Evolutionary conservation across 192 early-diverging fungal species (phyloP), one percentile per base, ranked within the genome.

Genomic region (Fimicolochytrium jonesii): DNA sequence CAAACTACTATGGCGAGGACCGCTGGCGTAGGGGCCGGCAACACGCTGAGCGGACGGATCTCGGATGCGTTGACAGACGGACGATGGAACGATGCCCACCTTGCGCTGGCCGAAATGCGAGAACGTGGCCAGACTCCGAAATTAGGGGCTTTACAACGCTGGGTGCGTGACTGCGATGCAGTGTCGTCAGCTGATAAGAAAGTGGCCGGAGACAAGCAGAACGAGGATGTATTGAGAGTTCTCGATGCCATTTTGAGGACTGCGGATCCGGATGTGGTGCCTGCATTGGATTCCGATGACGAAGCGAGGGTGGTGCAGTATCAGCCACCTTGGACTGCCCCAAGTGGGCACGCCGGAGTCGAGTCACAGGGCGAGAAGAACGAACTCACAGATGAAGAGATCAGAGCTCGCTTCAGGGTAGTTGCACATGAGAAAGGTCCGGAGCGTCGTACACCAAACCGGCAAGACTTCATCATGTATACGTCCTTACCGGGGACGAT

Each of bases 101-200:
- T 56, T 0, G 59, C 68, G 4, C 58, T 84, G 53, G 75, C 65
- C 17, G 79, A 82, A 59, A 84, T 86, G 84, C 61, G 80, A 47
- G 55, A 60, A 10, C 63, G 65, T 10, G 75, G 73, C 0, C 64
- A 71, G 41, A 64, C 67, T 6, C 82, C 80, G 4, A 81, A 81
- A 45, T 70, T 87, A 4, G 86, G 86, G 17, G 76, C 81, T 0
- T 49, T 87, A 17, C 86, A 87, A 50, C 69, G 86, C 9, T 87
- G 86, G 86, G 81, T 84, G 26, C 68, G 86, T n/a, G 86, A 84
- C 46, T 87, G 86, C 48, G 86, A 87, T 64, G 86, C 86, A 4
- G 85, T 80, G n/a, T 74, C 75, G 0, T 64, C 67, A 17, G 60
- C 77, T 28, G 73, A 68, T 45, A 71, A 68, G 4, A 67, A 66